These are phyloP conservation scores for Cydonia oblonga DNA, from an alignment of 331 rosid species.

Conservation along the genomic window DNA sequence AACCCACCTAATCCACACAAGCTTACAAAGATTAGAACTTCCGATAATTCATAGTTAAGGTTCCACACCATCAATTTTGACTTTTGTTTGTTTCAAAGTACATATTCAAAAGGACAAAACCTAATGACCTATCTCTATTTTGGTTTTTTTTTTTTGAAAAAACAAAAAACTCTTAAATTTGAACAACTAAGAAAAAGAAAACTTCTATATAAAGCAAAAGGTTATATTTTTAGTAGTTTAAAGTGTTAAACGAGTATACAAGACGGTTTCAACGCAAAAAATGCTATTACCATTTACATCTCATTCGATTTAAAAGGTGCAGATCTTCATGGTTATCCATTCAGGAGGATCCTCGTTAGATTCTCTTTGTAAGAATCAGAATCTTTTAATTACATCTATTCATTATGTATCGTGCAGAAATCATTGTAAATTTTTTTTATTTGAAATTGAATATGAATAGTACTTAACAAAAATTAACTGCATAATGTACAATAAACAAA, in stretches of 20 bases:
- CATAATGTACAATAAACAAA: rapidly evolving
- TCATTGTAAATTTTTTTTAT: no score
- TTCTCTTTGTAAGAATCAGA: no score
- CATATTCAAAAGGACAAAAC: background rate
- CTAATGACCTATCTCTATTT: background rate
- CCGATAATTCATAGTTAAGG: background rate
- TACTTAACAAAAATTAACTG: no score
- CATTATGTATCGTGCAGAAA: no score
- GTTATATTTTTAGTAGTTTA: no score
- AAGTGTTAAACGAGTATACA: no score
- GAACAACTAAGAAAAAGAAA: no score
- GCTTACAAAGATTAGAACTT: background rate
- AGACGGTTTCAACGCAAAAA: no score
- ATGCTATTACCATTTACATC: background rate
- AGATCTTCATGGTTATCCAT: background rate
- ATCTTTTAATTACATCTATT: no score
- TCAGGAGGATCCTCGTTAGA: no score
- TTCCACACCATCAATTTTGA: background rate
- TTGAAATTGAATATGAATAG: no score
- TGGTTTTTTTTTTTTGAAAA: background rate
- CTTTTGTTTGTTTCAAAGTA: background rate
- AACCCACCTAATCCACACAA: background rate
- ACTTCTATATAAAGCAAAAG: background rate
- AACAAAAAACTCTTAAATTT: no score
- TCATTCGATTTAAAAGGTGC: background rate